Base-by-base conservation (phyloP, 768 basidiomycete species). In the Cystobasidiopsis lactophilus region DNA sequence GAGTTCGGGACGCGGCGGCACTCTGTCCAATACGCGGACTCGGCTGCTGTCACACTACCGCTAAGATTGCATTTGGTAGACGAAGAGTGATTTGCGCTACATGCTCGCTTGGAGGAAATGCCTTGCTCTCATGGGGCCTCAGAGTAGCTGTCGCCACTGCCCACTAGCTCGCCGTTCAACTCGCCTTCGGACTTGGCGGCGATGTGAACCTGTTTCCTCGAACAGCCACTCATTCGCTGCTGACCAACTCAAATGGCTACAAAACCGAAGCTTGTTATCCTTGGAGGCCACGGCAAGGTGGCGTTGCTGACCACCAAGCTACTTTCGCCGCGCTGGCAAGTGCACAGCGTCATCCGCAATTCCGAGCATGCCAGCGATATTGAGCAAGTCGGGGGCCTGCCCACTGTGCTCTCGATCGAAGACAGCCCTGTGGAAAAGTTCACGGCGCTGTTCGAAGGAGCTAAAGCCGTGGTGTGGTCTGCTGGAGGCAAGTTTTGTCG, bases 1-100 rank as follows among this genome's bases (percentile, higher is more conserved):
- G 67, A 74, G 44, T 93, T 89, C 71, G 73, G 74, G 61, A 77
- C 76, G 39, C 73, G 74, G 54, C 61, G 69, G 66, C 85, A 89
- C 63, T 76, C 78, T 63, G 82, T 85, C 63, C 76, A 80, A 51
- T 74, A 78, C 57, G 82, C 79, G 63, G 74, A 75, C 67, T 64
- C 72, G 53, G 73, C 79, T 39, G 73, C 78, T 10, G 75, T 88
- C 23, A 72, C 84, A 52, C 23, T 63, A 26, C 84, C 82, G 50
- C 69, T 84, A 64, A 26, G 59, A 27, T 31, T 40, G 4, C 61
- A 62, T 52, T n/a, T 60, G 18, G 21, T 58, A 0, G 55, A 56
- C 3, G 41, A 33, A 38, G 19, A 30, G 33, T 53, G 23, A 47
- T 40, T 50, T 21, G 18, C 18, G 35, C n/a, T n/a, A n/a, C n/a